Conservation (phyloP, 768 basidiomycete species). For the Tulasnella sp. region DNA sequence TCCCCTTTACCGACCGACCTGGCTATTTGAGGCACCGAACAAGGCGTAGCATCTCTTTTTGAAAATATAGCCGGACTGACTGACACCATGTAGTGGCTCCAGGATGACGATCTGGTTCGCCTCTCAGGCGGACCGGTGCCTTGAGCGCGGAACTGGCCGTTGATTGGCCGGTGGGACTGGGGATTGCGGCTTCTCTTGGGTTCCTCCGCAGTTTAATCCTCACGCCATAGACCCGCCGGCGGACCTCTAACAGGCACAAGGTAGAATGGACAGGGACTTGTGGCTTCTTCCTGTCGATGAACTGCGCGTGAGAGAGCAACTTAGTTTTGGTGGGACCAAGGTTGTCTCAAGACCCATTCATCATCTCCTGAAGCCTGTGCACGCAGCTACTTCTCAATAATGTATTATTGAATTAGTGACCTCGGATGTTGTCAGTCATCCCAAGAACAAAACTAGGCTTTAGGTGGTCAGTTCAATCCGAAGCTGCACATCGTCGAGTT, state of each 20-base stretch:
- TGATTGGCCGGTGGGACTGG: background rate
- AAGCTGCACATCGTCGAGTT: no score
- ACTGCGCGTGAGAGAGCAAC: background rate
- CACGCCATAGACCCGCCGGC: background rate
- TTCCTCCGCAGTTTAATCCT: constrained; percentile 7
- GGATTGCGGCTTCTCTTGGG: background rate
- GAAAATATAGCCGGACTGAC: background rate
- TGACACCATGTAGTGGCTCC: background rate
- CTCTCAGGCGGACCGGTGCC: constrained; percentile 6
- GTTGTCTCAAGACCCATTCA: background rate
- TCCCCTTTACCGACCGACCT: no score
- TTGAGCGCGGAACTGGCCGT: background rate
- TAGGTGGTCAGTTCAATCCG: no score
- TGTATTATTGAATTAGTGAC: background rate
- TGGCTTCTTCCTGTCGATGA: background rate
- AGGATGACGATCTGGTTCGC: background rate
- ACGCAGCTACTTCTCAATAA: background rate
- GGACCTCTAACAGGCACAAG: background rate
- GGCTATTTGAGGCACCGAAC: no score
- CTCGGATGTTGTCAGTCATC: background rate
- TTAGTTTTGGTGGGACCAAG: background rate
- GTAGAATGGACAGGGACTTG: background rate
- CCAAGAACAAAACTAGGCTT: no score
- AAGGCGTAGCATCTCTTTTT: background rate
- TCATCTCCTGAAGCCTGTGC: background rate